Percentiles rank a stretch among this genome's conserved stretches.
Evolutionary conservation across 306 rosid species (phyloP).

Genomic region (Ammopiptanthus mongolicus): DNA sequence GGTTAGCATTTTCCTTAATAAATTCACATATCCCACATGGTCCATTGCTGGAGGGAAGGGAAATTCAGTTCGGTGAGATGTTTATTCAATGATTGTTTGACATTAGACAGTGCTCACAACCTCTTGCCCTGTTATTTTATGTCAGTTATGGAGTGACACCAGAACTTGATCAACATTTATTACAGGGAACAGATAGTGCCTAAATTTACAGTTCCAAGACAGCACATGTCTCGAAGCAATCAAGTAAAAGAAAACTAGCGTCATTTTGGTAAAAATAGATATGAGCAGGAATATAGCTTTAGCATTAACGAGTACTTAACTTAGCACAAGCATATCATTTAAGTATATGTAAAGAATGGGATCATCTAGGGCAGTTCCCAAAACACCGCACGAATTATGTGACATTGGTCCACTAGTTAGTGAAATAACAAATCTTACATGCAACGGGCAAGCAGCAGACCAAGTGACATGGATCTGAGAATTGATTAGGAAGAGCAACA

Average conservation of each 20-base stretch:
- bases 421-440: constrained; percentile 28
- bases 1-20: too few species aligned
- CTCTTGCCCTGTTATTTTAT: background rate
- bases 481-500: constrained; percentile 45
- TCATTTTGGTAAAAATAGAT: background rate
- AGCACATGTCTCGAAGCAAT: background rate
- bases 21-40: background rate
- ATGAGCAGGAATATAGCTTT: constrained; percentile 14
- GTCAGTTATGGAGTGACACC: background rate
- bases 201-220: background rate
- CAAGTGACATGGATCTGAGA: constrained; percentile 8
- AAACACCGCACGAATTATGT: constrained; percentile 20
- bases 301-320: constrained; percentile 31
- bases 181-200: background rate
- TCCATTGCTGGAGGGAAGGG: background rate
- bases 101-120: background rate
- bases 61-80: too few species aligned
- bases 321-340: constrained; percentile 34
- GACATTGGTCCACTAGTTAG: constrained; percentile 32
- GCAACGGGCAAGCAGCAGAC: constrained; percentile 20
- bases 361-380: constrained; percentile 36
- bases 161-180: background rate
- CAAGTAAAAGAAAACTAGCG: background rate
- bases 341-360: constrained; percentile 39
- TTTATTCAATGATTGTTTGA: background rate